Base-by-base conservation (phyloP, 176 grass and related monocot species). In the Zoysia pacifica region DNA sequence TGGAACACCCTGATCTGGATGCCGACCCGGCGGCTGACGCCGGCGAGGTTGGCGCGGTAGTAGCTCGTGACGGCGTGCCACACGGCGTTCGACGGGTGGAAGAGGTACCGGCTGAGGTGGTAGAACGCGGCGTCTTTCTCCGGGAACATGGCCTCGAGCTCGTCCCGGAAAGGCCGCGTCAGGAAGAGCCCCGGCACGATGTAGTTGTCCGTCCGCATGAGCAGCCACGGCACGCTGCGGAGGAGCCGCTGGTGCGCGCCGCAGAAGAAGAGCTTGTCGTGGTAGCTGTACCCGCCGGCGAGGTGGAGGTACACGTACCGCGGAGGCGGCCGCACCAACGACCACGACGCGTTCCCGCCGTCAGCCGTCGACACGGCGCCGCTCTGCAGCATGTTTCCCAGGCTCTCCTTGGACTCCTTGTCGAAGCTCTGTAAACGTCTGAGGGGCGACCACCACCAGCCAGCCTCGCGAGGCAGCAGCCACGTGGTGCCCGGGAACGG, bases 241-340 rank as follows among this genome's bases (percentile, higher is more conserved):
- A 96, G 80, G 7, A 76, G 67, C 48, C 36, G 67, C 70, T 93
- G 93, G 69, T 93, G 85, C 10, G 67, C 83, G 75, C 75, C 87
- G 72, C 90, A 97, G 78, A 81, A 97, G 79, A 92, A 85, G 58
- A 80, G 87, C 65, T 86, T 90, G 61, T 89, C 87, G 42, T 86
- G 80, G 42, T 48, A 66, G 3, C 72, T 73, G 49, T 73, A 72
- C 14, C 9, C 59, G 75, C 88, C 86, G 3, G 20, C 40, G 4
- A 85, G 79, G 12, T 82, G 78, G 15, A 91, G 81, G 58, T 92
- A 72, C 39, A 92, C 60, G 81, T 86, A 88, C 62, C 28, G 28
- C 28, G 79, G 70, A 2, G 75, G 84, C 38, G 69, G 48, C 48
- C 3, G 41, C 13, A 7, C 2, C 0, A 60, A 42, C 18, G 43